Evolutionary conservation across 1,139 yeast species (phyloP).

Genomic region (Hyphopichia khmerensis): DNA sequence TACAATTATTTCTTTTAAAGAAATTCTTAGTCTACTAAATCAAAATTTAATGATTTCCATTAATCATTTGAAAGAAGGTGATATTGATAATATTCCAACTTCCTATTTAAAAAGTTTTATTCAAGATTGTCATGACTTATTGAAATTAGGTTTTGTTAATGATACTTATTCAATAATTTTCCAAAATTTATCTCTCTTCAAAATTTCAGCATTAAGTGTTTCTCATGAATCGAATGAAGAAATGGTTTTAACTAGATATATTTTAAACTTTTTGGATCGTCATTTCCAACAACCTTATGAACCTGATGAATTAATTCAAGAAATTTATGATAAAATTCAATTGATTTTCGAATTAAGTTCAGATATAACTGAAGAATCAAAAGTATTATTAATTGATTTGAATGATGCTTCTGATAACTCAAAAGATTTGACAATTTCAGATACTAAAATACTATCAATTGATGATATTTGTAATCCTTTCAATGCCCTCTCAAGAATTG

Average conservation of each 20-base stretch:
- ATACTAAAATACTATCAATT: neutral
- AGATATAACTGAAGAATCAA: constrained; percentile 5
- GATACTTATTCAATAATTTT: constrained; percentile 4
- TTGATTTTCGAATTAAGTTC: constrained; percentile 1
- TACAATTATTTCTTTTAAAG: constrained; percentile 3
- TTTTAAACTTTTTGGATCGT: constrained; percentile 1
- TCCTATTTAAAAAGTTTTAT: constrained; percentile 5
- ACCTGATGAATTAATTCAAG: constrained; percentile 17
- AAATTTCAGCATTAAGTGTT: neutral
- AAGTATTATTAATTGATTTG: neutral
- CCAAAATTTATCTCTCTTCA: constrained; percentile 4
- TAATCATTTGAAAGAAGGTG: constrained; percentile 5
- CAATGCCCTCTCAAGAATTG: constrained; percentile 2
- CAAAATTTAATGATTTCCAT: constrained; percentile 2
- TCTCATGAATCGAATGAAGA: constrained; percentile 3
- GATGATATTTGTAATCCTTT: constrained; percentile 1
- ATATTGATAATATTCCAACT: constrained; percentile 4
- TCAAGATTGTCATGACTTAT: constrained; percentile 5
- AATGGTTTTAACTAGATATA: constrained; percentile 1
- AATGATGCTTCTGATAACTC: constrained; percentile 1
- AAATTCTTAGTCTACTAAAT: constrained; percentile 1
- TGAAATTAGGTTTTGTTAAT: constrained; percentile 5
- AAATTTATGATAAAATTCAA: constrained; percentile 8
- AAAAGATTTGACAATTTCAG: constrained; percentile 3
- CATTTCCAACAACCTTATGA: constrained; percentile 1